Evolutionary conservation across 2,329 filamentous ascomycete species (phyloP), one percentile per base, ranked within the genome.

Genomic region (Epichloe glyceriae): DNA sequence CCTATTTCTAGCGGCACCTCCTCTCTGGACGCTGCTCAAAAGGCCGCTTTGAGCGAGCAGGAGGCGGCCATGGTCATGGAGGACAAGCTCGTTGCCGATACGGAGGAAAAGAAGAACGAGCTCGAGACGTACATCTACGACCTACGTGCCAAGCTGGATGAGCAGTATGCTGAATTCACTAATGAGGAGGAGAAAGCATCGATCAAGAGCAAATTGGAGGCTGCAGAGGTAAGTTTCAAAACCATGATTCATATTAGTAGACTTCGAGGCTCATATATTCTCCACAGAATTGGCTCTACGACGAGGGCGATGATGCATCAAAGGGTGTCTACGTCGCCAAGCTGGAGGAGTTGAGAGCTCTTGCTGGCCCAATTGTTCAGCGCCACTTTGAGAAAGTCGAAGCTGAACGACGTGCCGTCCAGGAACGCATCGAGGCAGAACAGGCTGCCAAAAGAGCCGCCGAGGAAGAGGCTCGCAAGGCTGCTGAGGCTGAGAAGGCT

Each of bases 21-120:
- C 46, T 85, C 88, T 38, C 77, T 96, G 52, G 89, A 95, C 55
- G 68, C 79, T 47, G 60, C 75, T 15, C 66, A 73, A 64, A 91
- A 86, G 76, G 73, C 82, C 54, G 63, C 74, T n/a, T 74, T 83
- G 57, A 70, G 76, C 47, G 93, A 98, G 78, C 83, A 84, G 68
- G 93, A 98, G 73, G 78, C 83, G 58, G 67, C 82, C 61, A 97
- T 98, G 93, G 82, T 89, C 60, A 91, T 95, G 82, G 89, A 96
- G 71, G 93, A 98, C 74, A 98, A 97, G 80, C 84, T 97, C 52
- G 90, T 98, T 51, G 88, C 87, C 60, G 93, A 97, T 69, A 98
- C 93, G 38, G 93, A 97, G 67, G 89, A 97, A 76, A 95, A 95
- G 82, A 98, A 97, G 88, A 98, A 98, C 75, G 91, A 97, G 73